Evolutionary conservation across 129 eudicot species (phyloP).

Genomic region (Mikania micrantha): DNA sequence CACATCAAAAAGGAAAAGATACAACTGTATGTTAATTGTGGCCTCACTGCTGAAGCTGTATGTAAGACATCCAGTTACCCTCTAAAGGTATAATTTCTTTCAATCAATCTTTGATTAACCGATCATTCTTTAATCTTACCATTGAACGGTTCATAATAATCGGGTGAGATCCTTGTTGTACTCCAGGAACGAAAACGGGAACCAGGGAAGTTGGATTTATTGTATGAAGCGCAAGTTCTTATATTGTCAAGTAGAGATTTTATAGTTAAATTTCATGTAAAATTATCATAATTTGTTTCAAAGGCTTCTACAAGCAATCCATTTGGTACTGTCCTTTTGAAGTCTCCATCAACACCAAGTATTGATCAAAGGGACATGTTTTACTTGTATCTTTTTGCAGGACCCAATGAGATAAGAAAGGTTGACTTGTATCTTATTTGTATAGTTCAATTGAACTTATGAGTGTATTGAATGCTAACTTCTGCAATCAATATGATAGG

Average conservation of each 20-base stretch:
- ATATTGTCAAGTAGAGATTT: conserved; percentile 62
- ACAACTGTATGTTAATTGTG: conserved; percentile 49
- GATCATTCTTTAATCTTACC: not conserved
- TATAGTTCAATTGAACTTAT: not conserved
- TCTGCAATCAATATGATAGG: conserved; percentile 32
- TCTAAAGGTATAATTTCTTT: conserved; percentile 57
- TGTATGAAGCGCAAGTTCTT: conserved; percentile 60
- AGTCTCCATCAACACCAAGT: conserved; percentile 51
- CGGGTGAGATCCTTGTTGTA: not conserved
- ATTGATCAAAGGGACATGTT: conserved; percentile 64
- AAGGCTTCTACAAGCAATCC: conserved; percentile 46
- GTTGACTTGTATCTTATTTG: conserved; percentile 23
- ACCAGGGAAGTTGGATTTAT: conserved; percentile 48
- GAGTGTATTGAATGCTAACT: not conserved
- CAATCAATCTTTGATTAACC: not conserved
- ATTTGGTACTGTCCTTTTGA: conserved; percentile 52
- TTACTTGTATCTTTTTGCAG: conserved; percentile 62
- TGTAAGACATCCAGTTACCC: conserved; percentile 72
- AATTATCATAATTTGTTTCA: conserved; percentile 27
- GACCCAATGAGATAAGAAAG: conserved; percentile 43
- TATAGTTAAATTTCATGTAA: conserved; percentile 47
- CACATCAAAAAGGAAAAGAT: conserved; percentile 73
- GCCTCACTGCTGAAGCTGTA: conserved; percentile 49
- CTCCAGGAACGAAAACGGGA: conserved; percentile 49
- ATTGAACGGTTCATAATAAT: not conserved